Base-by-base conservation (phyloP, 192 early-diverging fungal species). In the Podila epicladia region DNA sequence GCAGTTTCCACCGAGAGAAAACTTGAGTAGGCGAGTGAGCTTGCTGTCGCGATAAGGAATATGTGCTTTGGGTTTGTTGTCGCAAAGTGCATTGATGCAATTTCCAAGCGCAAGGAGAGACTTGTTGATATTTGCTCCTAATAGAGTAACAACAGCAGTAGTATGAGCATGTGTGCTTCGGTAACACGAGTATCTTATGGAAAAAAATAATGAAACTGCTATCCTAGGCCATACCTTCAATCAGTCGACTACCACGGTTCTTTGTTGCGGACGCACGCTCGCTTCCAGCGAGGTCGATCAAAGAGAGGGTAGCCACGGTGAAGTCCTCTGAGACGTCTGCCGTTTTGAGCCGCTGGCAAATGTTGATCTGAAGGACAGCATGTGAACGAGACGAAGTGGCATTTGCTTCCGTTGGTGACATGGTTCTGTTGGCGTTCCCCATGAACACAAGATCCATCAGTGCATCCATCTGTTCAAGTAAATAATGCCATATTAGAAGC, bases 41-140 rank as follows among this genome's bases (percentile, higher is more conserved):
- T 99, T 99, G 48, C 92, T 94, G 83, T 99, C 97, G 71, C 98
- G 93, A 71, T 98, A 99, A 8, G 98, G 98, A n/a, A 99, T 91
- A 76, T 98, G 96, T 9, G 85, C 77, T 26, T 88, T 85, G 24
- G 89, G 87, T 11, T 85, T 60, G 59, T 89, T 84, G 69, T 97
- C 97, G 57, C 96, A 95, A 37, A 99, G 91, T 5, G 97, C 98
- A 32, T 92, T 94, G 57, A 99, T 99, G 22, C 96, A 96, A 82
- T 99, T 99, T 33, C 97, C 97, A 26, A 99, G 91, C 1, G 97
- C 96, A 37, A 98, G 85, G 20, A 99, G 87, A 6, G 96, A 96
- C 51, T 95, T 92, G 85, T 98, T 99, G 85, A 97, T 99, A 24
- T 94, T 93, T 62, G 97, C 97, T 60, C 97, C 97, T 85, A 8